These are phyloP conservation scores for Solanum neorickii DNA, from an alignment of 257 asterid species.

Conservation along the genomic window DNA sequence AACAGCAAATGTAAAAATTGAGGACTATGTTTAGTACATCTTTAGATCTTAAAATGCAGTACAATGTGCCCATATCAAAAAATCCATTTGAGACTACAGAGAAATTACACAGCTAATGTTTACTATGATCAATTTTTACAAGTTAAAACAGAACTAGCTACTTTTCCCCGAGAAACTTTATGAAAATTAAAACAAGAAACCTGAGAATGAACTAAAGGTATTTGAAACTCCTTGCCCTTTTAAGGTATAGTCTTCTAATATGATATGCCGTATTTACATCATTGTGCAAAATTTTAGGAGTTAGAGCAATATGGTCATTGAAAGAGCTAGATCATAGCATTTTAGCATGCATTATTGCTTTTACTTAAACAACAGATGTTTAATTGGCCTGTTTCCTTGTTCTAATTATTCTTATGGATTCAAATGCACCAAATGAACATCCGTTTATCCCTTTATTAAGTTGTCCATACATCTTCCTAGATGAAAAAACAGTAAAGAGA, in stretches of 20 bases:
- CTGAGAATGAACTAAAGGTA: neutral
- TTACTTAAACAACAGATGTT: neutral
- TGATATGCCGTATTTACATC: neutral
- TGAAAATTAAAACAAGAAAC: neutral
- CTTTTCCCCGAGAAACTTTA: neutral
- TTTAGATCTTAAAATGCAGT: neutral
- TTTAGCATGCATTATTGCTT: neutral
- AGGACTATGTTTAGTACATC: neutral
- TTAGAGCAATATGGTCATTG: neutral
- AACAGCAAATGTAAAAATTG: neutral
- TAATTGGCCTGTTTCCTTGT: neutral
- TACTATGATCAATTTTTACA: neutral
- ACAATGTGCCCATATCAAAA: neutral
- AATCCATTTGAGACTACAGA: neutral
- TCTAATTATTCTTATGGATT: neutral
- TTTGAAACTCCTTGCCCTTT: neutral
- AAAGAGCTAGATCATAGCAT: neutral
- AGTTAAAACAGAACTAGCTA: neutral
- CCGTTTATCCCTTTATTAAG: neutral
- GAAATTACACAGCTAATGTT: neutral
- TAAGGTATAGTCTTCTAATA: neutral
- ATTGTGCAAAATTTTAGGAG: neutral
- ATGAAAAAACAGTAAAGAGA: neutral
- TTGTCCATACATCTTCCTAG: neutral
- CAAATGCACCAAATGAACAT: neutral